Percentiles rank a stretch among this genome's conserved stretches.
Conservation (phyloP, 2,329 filamentous ascomycete species). For the Alternaria longipes region DNA sequence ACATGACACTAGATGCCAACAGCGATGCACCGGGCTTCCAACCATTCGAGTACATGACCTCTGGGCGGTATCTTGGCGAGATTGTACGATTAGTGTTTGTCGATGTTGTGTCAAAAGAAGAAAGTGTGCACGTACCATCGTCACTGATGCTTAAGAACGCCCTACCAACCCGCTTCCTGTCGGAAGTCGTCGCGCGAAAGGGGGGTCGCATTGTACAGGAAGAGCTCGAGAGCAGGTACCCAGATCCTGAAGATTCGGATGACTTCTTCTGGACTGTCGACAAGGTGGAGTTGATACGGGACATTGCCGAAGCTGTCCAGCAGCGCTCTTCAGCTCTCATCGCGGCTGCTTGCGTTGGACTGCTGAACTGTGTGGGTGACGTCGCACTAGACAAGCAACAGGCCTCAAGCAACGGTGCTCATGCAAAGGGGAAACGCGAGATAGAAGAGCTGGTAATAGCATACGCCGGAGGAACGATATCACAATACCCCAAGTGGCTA, state of each 20-base stretch:
- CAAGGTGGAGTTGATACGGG: slow-evolving; percentile 67
- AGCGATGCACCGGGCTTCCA: slow-evolving; percentile 80
- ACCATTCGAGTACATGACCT: slow-evolving; percentile 85
- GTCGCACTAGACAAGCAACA: slow-evolving; percentile 55
- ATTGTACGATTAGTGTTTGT: slow-evolving; percentile 75
- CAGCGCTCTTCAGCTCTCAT: slow-evolving; percentile 76
- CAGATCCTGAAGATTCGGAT: slow-evolving; percentile 54
- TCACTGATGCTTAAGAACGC: slow-evolving; percentile 67
- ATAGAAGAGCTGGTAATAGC: slow-evolving; percentile 74
- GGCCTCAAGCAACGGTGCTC: slow-evolving; percentile 29
- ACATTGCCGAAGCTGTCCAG: slow-evolving; percentile 75
- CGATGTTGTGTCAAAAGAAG: slow-evolving; percentile 65
- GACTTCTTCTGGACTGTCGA: slow-evolving; percentile 67
- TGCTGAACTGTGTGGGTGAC: slow-evolving; percentile 75
- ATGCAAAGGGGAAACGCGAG: slow-evolving; percentile 33
- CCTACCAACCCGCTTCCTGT: slow-evolving; percentile 76
- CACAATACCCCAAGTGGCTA: slow-evolving; percentile 79
- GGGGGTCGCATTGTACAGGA: slow-evolving; percentile 24
- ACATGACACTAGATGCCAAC: slow-evolving; percentile 70
- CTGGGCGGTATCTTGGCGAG: slow-evolving; percentile 80
- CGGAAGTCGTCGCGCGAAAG: slow-evolving; percentile 67
- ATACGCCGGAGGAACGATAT: slow-evolving; percentile 82
- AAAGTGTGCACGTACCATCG: slow-evolving; percentile 60
- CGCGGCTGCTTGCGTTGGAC: slow-evolving; percentile 75
- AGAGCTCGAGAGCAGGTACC: slow-evolving; percentile 63